Percentiles rank a stretch among this genome's conserved stretches.
Evolutionary conservation across 352 stramenopile genomes (phyloP).

Genomic region (Pythium dissimile): DNA sequence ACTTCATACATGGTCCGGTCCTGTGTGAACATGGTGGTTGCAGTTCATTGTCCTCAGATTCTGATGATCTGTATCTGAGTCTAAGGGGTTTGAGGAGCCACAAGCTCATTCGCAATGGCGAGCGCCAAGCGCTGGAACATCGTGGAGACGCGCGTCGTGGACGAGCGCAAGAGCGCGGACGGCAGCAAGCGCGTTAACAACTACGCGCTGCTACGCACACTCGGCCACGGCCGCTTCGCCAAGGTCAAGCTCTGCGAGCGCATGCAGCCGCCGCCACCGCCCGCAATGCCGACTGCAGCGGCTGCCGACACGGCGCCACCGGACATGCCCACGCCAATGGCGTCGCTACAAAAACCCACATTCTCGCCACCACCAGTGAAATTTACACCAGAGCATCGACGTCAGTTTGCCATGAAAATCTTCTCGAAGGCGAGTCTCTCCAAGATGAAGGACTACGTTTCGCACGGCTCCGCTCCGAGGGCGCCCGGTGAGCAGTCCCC

Average conservation of each 20-base stretch:
- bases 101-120: too few species aligned
- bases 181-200: conserved; percentile 77
- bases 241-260: conserved; percentile 86
- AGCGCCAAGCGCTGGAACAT: conserved; percentile 53
- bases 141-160: conserved; percentile 50
- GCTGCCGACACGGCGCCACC: neutral
- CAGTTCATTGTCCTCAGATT: too few species aligned
- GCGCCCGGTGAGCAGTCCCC: neutral
- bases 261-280: conserved; percentile 12
- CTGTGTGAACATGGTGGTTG: too few species aligned
- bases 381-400: conserved; percentile 17
- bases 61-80: too few species aligned
- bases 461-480: neutral
- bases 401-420: conserved; percentile 82
- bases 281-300: neutral
- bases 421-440: conserved; percentile 73
- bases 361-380: conserved; percentile 1
- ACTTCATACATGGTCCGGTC: too few species aligned
- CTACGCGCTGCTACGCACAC: conserved; percentile 62
- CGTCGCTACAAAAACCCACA: neutral
- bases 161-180: conserved; percentile 41
- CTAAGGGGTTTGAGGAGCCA: too few species aligned
- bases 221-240: conserved; percentile 78
- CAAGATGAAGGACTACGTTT: conserved; percentile 79
- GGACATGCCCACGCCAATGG: conserved; percentile 3